phyloP scores from a whole-genome alignment of 2,329 filamentous ascomycete species.

The Colletotrichum australisinense region DNA sequence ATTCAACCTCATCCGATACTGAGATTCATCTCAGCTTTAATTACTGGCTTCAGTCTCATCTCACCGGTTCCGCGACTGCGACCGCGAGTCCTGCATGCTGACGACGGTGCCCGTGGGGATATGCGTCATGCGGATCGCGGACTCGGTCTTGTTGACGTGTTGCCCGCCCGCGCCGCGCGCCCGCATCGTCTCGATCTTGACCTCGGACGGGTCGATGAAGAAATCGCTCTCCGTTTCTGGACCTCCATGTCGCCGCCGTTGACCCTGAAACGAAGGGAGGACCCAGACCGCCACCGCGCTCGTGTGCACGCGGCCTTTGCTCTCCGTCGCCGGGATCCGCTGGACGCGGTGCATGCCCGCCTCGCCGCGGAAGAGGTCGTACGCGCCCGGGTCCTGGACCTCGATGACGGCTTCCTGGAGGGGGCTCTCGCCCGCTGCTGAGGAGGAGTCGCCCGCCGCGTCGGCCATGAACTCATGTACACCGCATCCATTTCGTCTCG shows the following conservation, averaged over 20 bases:
- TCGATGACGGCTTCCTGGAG: conserved; percentile 91
- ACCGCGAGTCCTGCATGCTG: conserved; percentile 91
- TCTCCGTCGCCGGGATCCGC: conserved; percentile 91
- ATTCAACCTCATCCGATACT: too few species aligned
- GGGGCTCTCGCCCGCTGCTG: conserved; percentile 71
- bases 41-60: too few species aligned
- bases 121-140: conserved; percentile 92
- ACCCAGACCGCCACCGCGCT: conserved; percentile 94
- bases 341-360: conserved; percentile 96
- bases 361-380: conserved; percentile 85
- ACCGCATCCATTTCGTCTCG: too few species aligned
- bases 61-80: conserved; percentile 84
- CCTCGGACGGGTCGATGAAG: conserved; percentile 87
- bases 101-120: conserved; percentile 87
- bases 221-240: conserved; percentile 91
- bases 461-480: too few species aligned
- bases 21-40: too few species aligned
- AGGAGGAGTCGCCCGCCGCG: conserved; percentile 64
- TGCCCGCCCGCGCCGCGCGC: conserved; percentile 93
- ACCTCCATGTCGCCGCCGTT: conserved; percentile 57
- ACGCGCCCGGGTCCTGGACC: conserved; percentile 80
- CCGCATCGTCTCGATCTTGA: conserved; percentile 88
- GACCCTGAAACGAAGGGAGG: conserved; percentile 81
- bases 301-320: conserved; percentile 91
- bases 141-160: conserved; percentile 99